phyloP scores from a whole-genome alignment of 2,329 filamentous ascomycete species.

The Talaromyces islandicus region DNA sequence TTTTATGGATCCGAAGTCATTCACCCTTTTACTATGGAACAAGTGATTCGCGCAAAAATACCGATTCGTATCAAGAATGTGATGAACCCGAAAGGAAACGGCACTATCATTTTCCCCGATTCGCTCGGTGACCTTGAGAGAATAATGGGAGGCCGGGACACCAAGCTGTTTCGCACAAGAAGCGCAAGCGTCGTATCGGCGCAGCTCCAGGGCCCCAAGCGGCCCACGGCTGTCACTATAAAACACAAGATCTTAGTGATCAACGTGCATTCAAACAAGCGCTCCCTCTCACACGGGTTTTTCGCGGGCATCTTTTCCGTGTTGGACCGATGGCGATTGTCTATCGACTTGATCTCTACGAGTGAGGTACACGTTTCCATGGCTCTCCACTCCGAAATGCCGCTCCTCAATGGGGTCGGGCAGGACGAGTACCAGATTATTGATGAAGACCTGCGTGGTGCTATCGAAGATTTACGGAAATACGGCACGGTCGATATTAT shows the following conservation, averaged over 20 bases:
- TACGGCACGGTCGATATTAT: constrained; percentile 89
- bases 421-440: constrained; percentile 48
- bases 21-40: constrained; percentile 98
- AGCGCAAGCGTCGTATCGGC: constrained; percentile 39
- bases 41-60: constrained; percentile 62
- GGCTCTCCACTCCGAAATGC: constrained; percentile 77
- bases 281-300: constrained; percentile 92
- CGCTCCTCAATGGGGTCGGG: constrained; percentile 45
- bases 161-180: constrained; percentile 46
- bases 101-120: constrained; percentile 70
- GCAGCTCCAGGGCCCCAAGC: constrained; percentile 57
- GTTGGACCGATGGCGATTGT: constrained; percentile 77
- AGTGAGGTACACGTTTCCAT: constrained; percentile 97
- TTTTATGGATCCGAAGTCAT: constrained; percentile 96
- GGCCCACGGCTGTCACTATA: constrained; percentile 87
- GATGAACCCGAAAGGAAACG: constrained; percentile 58
- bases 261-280: constrained; percentile 96
- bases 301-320: constrained; percentile 91
- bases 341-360: constrained; percentile 93
- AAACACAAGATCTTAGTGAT: constrained; percentile 96
- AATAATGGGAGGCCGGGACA: constrained; percentile 50
- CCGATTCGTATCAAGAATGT: constrained; percentile 66
- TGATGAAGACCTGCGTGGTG: constrained; percentile 58
- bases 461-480: constrained; percentile 65
- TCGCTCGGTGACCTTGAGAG: constrained; percentile 47